Conservation (phyloP, 208 protist genomes). For the Leishmania mexicana region DNA sequence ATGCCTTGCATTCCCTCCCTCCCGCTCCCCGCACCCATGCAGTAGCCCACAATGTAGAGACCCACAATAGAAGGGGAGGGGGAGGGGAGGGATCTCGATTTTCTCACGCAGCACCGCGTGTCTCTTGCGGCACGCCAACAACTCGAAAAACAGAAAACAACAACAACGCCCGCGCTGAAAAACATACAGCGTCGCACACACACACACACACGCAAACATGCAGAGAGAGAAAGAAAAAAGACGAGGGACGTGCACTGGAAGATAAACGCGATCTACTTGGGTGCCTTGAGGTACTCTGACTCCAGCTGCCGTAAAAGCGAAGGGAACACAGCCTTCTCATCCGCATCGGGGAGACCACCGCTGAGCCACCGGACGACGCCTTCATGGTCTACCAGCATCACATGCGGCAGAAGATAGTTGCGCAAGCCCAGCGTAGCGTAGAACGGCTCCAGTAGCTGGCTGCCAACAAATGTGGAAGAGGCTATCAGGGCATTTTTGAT, state of each 20-base stretch:
- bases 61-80: neutral
- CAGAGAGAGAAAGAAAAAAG: neutral
- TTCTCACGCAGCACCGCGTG: neutral
- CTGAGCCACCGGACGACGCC: constrained; percentile 83
- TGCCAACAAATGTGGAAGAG: constrained; percentile 81
- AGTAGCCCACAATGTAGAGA: neutral
- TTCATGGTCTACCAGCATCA: constrained; percentile 85
- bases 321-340: constrained; percentile 66
- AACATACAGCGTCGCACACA: neutral
- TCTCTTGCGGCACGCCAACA: neutral
- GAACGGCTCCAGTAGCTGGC: constrained; percentile 72
- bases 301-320: constrained; percentile 73
- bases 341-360: constrained; percentile 78
- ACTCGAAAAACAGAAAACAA: neutral
- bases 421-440: constrained; percentile 67
- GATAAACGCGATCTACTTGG: constrained; percentile 14
- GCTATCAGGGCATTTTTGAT: constrained; percentile 44
- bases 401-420: constrained; percentile 84
- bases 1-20: neutral
- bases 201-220: constrained; percentile 1
- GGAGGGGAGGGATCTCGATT: neutral
- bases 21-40: neutral
- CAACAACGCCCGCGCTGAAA: too few species aligned
- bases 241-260: neutral
- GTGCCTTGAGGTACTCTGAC: constrained; percentile 67